phyloP scores from a whole-genome alignment of 805 yeast species.

The Starmera dryadoides region DNA sequence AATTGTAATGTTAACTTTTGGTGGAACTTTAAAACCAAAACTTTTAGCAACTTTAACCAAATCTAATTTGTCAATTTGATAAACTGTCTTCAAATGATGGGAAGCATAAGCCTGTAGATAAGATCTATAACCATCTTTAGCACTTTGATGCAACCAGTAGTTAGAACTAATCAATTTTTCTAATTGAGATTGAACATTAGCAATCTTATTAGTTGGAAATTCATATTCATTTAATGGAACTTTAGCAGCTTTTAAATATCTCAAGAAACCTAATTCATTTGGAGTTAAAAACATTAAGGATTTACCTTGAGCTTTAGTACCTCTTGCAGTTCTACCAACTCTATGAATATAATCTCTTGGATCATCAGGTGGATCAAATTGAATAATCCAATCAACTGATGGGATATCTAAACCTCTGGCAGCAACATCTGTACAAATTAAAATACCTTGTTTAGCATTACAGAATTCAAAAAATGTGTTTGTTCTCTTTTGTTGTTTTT shows the following conservation, averaged over 20 bases:
- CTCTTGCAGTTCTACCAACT: constrained; percentile 99
- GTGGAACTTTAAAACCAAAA: constrained; percentile 92
- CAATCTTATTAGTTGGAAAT: constrained; percentile 89
- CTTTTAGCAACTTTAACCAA: constrained; percentile 91
- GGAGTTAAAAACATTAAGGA: constrained; percentile 95
- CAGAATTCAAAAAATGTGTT: constrained; percentile 97
- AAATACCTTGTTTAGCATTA: constrained; percentile 89
- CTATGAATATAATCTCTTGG: constrained; percentile 98
- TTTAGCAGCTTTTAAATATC: constrained; percentile 93
- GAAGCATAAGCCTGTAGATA: constrained; percentile 96
- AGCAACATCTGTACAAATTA: constrained; percentile 96
- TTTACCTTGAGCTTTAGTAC: constrained; percentile 82
- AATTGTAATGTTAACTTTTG: constrained; percentile 92
- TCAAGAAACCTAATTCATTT: constrained; percentile 85
- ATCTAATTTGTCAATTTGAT: constrained; percentile 92
- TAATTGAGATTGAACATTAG: constrained; percentile 91
- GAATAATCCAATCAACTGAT: constrained; percentile 97
- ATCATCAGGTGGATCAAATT: constrained; percentile 99
- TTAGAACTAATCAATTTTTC: constrained; percentile 87
- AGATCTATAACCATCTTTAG: constrained; percentile 95
- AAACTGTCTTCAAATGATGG: constrained; percentile 92
- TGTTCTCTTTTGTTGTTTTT: constrained; percentile 97
- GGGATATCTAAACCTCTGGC: constrained; percentile 99
- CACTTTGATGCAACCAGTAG: constrained; percentile 90
- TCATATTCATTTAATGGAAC: constrained; percentile 97